A percentile compares a stretch with the other conserved stretches of the same genome.
These are phyloP conservation scores for Amaranthus cruentus DNA, from an alignment of 148 eudicot genomes.

Conservation along the genomic window DNA sequence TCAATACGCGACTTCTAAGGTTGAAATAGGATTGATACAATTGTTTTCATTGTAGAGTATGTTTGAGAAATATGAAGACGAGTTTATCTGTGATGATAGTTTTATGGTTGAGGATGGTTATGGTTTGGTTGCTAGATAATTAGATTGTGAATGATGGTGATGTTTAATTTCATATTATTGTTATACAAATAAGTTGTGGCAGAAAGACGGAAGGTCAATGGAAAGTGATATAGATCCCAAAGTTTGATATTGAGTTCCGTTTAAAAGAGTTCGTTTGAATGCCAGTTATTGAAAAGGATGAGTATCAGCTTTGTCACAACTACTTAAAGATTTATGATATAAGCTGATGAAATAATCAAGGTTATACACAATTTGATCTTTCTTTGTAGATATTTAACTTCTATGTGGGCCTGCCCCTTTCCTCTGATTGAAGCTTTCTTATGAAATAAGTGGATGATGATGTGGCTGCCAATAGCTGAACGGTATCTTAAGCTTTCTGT, in stretches of 20 bases:
- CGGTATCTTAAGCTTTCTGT: too few relatives aligned
- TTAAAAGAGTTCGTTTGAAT: background rate
- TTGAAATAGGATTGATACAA: background rate
- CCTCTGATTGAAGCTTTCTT: background rate
- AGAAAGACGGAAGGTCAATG: background rate
- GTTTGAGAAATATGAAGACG: background rate
- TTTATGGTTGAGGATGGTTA: constrained; percentile 14
- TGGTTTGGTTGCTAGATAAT: background rate
- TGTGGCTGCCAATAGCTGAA: background rate
- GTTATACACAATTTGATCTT: background rate
- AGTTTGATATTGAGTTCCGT: background rate
- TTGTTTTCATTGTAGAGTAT: background rate
- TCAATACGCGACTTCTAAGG: too few relatives aligned
- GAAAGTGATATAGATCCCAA: background rate
- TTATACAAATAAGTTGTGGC: background rate
- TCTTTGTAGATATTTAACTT: too few relatives aligned
- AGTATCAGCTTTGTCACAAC: background rate
- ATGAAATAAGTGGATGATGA: background rate
- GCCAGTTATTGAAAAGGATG: background rate
- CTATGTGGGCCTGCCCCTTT: too few relatives aligned
- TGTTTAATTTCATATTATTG: background rate
- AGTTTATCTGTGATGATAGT: background rate
- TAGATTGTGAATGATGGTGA: background rate
- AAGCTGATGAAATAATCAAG: background rate
- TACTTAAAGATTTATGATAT: background rate